Conservation (phyloP, 305 asterid genomes). For the Lippia alba region DNA sequence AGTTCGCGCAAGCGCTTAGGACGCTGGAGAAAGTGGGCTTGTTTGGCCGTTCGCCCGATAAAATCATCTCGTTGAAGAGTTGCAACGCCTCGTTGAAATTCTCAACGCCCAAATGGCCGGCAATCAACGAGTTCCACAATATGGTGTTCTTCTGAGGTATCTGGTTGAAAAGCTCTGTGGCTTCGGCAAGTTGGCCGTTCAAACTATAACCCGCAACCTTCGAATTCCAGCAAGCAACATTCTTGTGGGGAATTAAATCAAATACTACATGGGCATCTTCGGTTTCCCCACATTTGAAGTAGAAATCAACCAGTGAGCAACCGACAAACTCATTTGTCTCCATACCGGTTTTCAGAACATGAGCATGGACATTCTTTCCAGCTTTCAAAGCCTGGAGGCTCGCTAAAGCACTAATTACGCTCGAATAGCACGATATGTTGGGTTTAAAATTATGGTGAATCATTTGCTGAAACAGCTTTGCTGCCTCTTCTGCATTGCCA, state of each 20-base stretch:
- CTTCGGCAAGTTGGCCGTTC: constrained; percentile 61
- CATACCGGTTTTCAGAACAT: constrained; percentile 57
- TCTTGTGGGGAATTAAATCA: constrained; percentile 54
- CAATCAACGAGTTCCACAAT: constrained; percentile 81
- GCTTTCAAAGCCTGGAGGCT: constrained; percentile 53
- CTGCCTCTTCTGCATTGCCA: constrained; percentile 74
- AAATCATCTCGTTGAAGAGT: constrained; percentile 60
- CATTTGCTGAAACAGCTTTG: constrained; percentile 60
- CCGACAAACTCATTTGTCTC: constrained; percentile 54
- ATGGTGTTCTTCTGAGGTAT: constrained; percentile 58
- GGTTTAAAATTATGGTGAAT: constrained; percentile 50
- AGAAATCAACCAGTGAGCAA: constrained; percentile 70
- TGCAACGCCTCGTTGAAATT: constrained; percentile 53
- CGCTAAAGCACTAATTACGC: constrained; percentile 66
- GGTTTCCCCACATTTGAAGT: constrained; percentile 69
- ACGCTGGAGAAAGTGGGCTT: constrained; percentile 76
- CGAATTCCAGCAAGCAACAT: constrained; percentile 77
- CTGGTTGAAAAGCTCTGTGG: constrained; percentile 54
- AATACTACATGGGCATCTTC: constrained; percentile 57
- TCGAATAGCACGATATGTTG: constrained; percentile 69
- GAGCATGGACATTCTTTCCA: constrained; percentile 68
- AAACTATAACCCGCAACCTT: constrained; percentile 74
- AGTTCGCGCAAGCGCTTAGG: constrained; percentile 73
- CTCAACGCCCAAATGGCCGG: constrained; percentile 55
- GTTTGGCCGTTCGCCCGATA: constrained; percentile 64